phyloP scores from a whole-genome alignment of 2,329 filamentous ascomycete species.

The Corniculantispora saksenae region DNA sequence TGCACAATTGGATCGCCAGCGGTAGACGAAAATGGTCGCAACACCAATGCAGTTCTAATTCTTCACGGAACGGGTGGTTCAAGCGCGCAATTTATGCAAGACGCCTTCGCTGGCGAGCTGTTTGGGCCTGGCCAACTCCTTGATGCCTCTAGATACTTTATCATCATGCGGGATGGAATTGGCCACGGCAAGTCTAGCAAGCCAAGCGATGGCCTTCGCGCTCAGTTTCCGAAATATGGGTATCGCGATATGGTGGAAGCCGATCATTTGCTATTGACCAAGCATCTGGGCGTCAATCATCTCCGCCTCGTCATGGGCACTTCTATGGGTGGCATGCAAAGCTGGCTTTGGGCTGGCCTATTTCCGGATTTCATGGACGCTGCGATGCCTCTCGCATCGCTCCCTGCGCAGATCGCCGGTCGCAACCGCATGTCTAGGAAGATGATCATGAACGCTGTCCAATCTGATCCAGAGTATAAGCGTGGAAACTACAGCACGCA shows the following conservation, averaged over 20 bases:
- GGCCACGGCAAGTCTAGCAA: conserved; percentile 31
- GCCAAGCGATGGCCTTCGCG: conserved; percentile 27
- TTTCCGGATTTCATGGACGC: conserved; percentile 28
- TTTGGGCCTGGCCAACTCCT: conserved; percentile 28
- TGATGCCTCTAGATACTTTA: conserved; percentile 26
- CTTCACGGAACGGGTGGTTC: conserved; percentile 29
- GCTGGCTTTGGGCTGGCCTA: conserved; percentile 26
- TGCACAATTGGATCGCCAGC: not conserved
- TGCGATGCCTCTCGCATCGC: conserved; percentile 26
- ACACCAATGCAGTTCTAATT: conserved; percentile 27
- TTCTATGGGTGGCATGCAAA: conserved; percentile 30
- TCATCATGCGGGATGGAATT: conserved; percentile 30
- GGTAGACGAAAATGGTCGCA: not conserved
- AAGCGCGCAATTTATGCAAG: conserved; percentile 24
- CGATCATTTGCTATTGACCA: conserved; percentile 27
- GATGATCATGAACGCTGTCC: conserved; percentile 28
- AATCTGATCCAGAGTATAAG: conserved; percentile 24
- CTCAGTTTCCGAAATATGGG: conserved; percentile 25
- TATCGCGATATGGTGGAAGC: conserved; percentile 29
- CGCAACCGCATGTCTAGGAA: conserved; percentile 29
- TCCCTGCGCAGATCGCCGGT: conserved; percentile 27
- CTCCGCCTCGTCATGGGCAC: conserved; percentile 27
- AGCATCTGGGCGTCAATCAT: conserved; percentile 26
- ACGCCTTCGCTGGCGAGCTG: conserved; percentile 27
- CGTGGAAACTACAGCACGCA: conserved; percentile 26